Percentiles rank a stretch among this genome's conserved stretches.
These are phyloP conservation scores for Mycena citricolor DNA, from an alignment of 1,284 basidiomycete genomes.

Conservation along the genomic window DNA sequence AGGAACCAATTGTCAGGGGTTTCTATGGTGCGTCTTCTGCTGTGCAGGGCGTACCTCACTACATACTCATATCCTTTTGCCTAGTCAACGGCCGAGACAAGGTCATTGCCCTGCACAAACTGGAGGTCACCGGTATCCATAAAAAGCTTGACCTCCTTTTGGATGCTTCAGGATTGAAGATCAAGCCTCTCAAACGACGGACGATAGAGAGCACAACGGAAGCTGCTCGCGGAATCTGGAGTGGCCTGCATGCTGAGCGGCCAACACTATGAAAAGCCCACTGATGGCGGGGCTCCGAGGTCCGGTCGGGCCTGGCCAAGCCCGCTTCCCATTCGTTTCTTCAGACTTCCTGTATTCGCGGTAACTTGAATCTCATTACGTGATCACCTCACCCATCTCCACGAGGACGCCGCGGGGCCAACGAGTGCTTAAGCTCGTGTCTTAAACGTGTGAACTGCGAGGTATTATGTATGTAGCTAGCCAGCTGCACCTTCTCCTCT, in stretches of 20 bases:
- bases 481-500: constrained; percentile 26
- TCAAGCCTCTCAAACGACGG: constrained; percentile 70
- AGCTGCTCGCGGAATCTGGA: constrained; percentile 83
- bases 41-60: constrained; percentile 16
- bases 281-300: constrained; percentile 15
- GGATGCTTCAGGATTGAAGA: constrained; percentile 82
- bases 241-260: constrained; percentile 71
- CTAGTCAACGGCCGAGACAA: constrained; percentile 79
- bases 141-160: constrained; percentile 80
- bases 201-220: constrained; percentile 77
- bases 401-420: constrained; percentile 17
- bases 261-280: constrained; percentile 38
- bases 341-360: constrained; percentile 22
- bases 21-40: constrained; percentile 59
- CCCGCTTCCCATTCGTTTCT: constrained; percentile 5
- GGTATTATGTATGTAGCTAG: constrained; percentile 37
- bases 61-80: constrained; percentile 4
- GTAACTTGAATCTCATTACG: constrained; percentile 9
- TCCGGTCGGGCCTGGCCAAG: constrained; percentile 10
- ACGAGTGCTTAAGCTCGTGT: constrained; percentile 18
- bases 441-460: constrained; percentile 38
- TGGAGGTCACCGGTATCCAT: constrained; percentile 69
- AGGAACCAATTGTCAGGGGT: constrained; percentile 73
- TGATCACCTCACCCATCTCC: constrained; percentile 8
- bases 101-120: constrained; percentile 70